These are phyloP conservation scores for Aspergillus sp. DNA, from an alignment of 2,329 filamentous ascomycete species.

Conservation along the genomic window DNA sequence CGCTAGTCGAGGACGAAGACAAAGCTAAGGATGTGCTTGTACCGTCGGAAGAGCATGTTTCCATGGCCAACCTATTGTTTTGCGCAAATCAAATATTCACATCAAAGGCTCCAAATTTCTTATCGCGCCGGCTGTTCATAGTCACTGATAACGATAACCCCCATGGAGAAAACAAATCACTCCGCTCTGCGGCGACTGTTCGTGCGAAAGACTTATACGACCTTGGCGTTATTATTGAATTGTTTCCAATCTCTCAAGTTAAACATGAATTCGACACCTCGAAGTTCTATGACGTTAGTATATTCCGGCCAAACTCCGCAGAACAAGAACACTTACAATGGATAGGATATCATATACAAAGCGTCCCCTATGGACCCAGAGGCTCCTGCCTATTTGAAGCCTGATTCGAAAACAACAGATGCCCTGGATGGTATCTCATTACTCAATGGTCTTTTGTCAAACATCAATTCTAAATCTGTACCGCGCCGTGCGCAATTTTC, in stretches of 20 bases:
- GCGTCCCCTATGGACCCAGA: constrained; percentile 69
- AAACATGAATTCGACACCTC: constrained; percentile 73
- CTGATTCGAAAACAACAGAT: constrained; percentile 54
- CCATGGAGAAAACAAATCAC: constrained; percentile 68
- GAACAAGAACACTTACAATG: constrained; percentile 20
- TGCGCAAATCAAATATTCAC: constrained; percentile 97
- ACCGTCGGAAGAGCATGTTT: constrained; percentile 67
- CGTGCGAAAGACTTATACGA: constrained; percentile 95
- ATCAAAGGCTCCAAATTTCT: constrained; percentile 90
- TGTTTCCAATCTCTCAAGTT: constrained; percentile 80
- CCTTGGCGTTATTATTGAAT: constrained; percentile 82
- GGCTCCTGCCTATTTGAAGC: constrained; percentile 57
- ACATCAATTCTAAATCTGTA: constrained; percentile 86
- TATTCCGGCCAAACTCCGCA: not conserved
- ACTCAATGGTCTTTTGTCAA: constrained; percentile 76
- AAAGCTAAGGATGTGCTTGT: constrained; percentile 67
- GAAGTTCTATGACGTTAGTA: constrained; percentile 82
- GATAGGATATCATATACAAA: constrained; percentile 85
- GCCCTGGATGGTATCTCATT: constrained; percentile 76
- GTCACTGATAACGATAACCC: constrained; percentile 94
- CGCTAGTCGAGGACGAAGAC: constrained; percentile 75
- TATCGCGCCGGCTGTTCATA: constrained; percentile 88
- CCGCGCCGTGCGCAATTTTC: constrained; percentile 84
- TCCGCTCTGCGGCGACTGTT: constrained; percentile 75
- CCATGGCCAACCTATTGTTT: constrained; percentile 88